A percentile compares a stretch with the other conserved stretches of the same genome.
Evolutionary conservation across 1,284 basidiomycete genomes (phyloP).

Genomic region (Ganoderma lucidum): DNA sequence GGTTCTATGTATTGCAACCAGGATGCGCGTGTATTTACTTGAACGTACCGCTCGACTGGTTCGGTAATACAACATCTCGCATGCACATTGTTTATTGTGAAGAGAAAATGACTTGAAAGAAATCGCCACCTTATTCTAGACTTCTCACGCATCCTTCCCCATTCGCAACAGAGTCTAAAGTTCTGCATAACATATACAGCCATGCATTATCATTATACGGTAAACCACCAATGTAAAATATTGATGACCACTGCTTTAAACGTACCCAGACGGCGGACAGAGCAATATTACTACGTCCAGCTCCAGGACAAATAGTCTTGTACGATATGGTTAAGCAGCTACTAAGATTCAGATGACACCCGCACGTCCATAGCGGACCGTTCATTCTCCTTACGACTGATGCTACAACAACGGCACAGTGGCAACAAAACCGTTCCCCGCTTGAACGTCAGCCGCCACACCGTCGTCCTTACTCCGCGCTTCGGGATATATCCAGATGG

Average conservation of each 20-base stretch:
- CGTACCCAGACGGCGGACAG: not conserved
- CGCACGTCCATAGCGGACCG: not conserved
- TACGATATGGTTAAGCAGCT: not conserved
- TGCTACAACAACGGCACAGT: not conserved
- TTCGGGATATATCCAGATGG: constrained; percentile 2
- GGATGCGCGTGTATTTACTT: not conserved
- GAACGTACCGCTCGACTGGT: not conserved
- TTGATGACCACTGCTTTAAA: no score
- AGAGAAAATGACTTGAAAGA: not conserved
- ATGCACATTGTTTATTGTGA: not conserved
- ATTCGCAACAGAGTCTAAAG: not conserved
- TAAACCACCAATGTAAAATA: not conserved
- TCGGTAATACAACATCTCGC: not conserved
- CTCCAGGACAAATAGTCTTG: not conserved
- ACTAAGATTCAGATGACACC: not conserved
- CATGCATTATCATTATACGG: not conserved
- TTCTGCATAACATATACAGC: not conserved
- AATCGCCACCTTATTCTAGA: not conserved
- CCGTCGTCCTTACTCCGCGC: no score
- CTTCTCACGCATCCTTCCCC: not conserved
- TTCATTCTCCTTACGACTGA: not conserved
- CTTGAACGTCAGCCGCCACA: not conserved
- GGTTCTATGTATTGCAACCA: not conserved
- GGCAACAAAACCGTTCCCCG: not conserved
- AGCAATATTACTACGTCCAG: not conserved